Conservation (phyloP, 257 asterid species). For the Solanum lignicaule region DNA sequence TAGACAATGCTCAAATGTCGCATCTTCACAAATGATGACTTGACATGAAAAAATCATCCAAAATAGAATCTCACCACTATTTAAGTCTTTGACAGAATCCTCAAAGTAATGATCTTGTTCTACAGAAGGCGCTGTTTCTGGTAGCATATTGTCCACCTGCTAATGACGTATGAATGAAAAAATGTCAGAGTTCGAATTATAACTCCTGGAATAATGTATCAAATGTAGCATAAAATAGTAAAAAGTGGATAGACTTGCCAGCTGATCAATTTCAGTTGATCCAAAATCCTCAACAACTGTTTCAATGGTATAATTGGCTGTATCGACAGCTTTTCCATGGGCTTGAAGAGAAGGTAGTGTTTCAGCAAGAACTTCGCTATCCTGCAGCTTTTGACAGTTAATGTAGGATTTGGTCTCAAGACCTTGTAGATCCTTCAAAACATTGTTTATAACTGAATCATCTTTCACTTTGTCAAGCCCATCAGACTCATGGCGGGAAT, state of each 20-base stretch:
- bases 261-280: conserved; percentile 5
- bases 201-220: not conserved
- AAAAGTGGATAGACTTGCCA: not conserved
- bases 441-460: not conserved
- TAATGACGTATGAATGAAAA: not conserved
- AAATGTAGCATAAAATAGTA: not conserved
- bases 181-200: not conserved
- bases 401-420: not conserved
- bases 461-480: not conserved
- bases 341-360: conserved; percentile 5
- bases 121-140: not conserved
- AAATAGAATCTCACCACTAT: conserved; percentile 19
- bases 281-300: not conserved
- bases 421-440: not conserved
- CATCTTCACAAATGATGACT: not conserved
- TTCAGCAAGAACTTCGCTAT: not conserved
- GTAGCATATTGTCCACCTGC: conserved; percentile 15
- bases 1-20: not conserved
- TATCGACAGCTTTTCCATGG: not conserved
- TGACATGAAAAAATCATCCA: conserved; percentile 4
- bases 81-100: conserved; percentile 15
- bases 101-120: conserved; percentile 15
- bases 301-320: not conserved
- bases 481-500: not conserved
- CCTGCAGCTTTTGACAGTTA: conserved; percentile 13